Evolutionary conservation across 2,329 filamentous ascomycete species (phyloP), one percentile per base, ranked within the genome.

Genomic region (Xylaria sp.): DNA sequence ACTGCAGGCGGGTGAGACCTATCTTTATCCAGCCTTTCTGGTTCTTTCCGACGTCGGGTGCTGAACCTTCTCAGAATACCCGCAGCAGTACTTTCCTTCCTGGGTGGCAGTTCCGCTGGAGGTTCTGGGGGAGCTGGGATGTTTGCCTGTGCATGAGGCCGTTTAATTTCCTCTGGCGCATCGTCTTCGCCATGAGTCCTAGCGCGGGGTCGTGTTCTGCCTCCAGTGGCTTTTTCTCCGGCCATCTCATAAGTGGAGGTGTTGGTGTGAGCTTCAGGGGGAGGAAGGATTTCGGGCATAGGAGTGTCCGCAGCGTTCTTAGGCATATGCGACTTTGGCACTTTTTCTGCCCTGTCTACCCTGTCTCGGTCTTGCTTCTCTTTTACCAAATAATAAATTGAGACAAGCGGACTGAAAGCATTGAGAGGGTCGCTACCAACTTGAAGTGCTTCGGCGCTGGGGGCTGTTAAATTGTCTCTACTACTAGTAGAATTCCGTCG

Each of bases 111-210:
- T 78, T 90, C 91, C 23, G 84, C 79, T 39, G 89, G 88, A 25
- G 89, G 85, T 31, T 90, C 86, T 76, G 74, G 87, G 80, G 66
- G 86, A 80, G 48, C 82, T 78, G 73, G 85, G 78, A 71, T 81
- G 78, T 75, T 86, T 75, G 72, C 85, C 76, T 71, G 85, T 80
- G 74, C 83, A 80, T 90, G 89, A 23, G 91, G 81, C 73, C 90
- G 89, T 80, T 93, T 91, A 78, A 92, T 82, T 8, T 87, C 86
- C 58, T 97, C 93, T 0, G 90, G 87, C 12, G 93, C 87, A 67
- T 99, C 96, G 71, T 98, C 95, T 80, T 98, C 96, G 18, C 95
- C 96, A 77, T 98, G 95, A 0, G 96, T 98, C 73, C 96, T 88
- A 44, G 96, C 94, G 58, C 96, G 88, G 8, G 94, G 94, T 59